Evolutionary conservation across 2,329 filamentous ascomycete species (phyloP), one percentile per base, ranked within the genome.

Genomic region (Alternaria incomplexa): DNA sequence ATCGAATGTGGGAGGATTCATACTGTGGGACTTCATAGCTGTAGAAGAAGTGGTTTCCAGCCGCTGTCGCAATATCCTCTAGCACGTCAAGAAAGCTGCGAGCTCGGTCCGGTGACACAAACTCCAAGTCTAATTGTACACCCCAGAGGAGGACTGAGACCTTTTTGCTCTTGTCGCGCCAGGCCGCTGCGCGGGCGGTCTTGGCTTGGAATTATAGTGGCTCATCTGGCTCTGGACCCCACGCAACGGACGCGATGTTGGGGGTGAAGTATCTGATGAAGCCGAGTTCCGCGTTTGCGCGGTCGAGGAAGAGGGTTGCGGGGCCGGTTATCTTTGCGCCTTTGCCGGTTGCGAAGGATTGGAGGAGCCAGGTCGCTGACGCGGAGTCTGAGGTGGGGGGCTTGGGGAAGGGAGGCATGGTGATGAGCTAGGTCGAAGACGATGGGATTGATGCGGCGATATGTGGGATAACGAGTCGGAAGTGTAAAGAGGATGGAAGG

Each of bases 61-160:
- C 53, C 1, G 25, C 56, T 3, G 50, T 61, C 3, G 66, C 56
- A 5, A 66, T 22, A 7, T 48, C 52, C 26, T 61, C 63, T 6
- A 74, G 30, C 2, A 51, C 32, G 3, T 59, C 46, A 6, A 70
- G 6, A 22, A 75, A 74, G 0, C 32, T 23, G 1, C 45, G 36
- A 9, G 69, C 71, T 9, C 57, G 12, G 6, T 50, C 51, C 9
- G 45, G 12, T 1, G 50, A 36, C 2, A 17, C 32, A 46, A 75
- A 75, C 13, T 58, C 43, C 3, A 75, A 36, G 17, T 72, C 67
- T 1, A 73, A 22, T 10, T 74, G 73, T 0, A 62, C 25, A 4
- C 71, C 57, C 9, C 60, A 58, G 5, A 68, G 53, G 2, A 73
- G 56, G 4, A 74, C 3, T 1, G 53, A 64, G 2, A 73, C 54